Base-by-base conservation (phyloP, 306 rosid genomes). In the Corylus heterophylla region DNA sequence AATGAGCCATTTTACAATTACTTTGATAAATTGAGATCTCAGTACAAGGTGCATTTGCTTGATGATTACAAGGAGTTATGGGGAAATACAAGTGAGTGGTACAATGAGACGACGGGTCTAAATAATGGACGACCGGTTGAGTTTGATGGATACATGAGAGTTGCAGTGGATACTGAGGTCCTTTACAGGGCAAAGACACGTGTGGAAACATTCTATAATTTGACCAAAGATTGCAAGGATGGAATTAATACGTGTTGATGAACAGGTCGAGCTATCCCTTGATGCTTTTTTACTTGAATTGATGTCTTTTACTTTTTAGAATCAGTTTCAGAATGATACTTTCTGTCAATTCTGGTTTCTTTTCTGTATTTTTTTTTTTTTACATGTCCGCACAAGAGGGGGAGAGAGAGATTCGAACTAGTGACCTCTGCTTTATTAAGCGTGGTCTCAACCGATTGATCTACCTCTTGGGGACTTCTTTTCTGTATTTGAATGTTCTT, bases 141-240 rank as follows among this genome's bases (percentile, higher is more conserved):
- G 86, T 96, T 96, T 85, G 99, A 96, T 82, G 99, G 97, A 70
- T 93, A 91, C 90, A 96, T 96, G 99, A 96, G 98, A 87, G 99
- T 86, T 62, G 99, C 93, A 2, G 98, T 96, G 76, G 99, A 96
- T 81, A 96, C 99, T 0, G 99, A 96, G 83, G 97, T 96, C 66
- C 88, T 96, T 82, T 91, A 93, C 82, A 86, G 98, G 79, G 97
- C 90, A 7, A 96, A 93, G 85, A 96, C 88, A 2, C 90, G 92
- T 1, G 96, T 93, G 4, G 99, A 96, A 74, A 96, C 99, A 0
- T 96, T 96, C 87, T 87, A 90, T 79, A 88, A 96, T 89, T 86
- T 96, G 86, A 96, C 98, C 12, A 87, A 70, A 51, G 98, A 96
- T 85, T 96, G 99, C 92, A 96, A 96, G 89, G 96, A 96, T 59